Percentiles rank a stretch among this genome's conserved stretches.
phyloP scores from a whole-genome alignment of 1,284 basidiomycete genomes.

The Anthracocystis panici-leucophaei region DNA sequence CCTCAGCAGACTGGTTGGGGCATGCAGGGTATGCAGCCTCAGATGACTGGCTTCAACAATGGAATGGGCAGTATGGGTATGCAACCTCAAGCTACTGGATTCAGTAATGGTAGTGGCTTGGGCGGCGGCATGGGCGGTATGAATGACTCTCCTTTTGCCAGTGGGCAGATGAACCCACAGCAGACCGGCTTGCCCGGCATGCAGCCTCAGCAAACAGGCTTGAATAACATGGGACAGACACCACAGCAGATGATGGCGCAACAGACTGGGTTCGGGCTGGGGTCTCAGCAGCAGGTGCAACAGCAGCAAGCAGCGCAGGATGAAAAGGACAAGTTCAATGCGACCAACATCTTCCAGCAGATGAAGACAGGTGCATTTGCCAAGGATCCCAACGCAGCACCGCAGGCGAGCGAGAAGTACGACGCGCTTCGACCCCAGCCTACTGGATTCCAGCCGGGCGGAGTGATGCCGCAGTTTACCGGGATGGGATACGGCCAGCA shows the following conservation, averaged over 20 bases:
- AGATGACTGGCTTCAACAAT: conserved; percentile 45
- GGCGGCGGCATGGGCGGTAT: conserved; percentile 17
- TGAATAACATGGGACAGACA: conserved; percentile 44
- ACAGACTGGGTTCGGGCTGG: conserved; percentile 55
- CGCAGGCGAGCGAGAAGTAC: conserved; percentile 65
- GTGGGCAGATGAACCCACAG: conserved; percentile 43
- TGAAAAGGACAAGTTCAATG: conserved; percentile 60
- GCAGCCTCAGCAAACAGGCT: conserved; percentile 47
- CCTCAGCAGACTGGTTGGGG: conserved; percentile 56
- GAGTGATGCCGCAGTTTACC: conserved; percentile 60
- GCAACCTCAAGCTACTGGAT: conserved; percentile 54
- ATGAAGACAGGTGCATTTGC: conserved; percentile 64
- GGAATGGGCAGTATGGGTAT: conserved; percentile 45
- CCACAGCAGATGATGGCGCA: conserved; percentile 51
- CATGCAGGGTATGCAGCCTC: conserved; percentile 38
- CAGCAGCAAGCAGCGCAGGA: conserved; percentile 40
- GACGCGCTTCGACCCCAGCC: conserved; percentile 68
- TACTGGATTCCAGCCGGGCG: conserved; percentile 66
- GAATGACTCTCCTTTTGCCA: conserved; percentile 30
- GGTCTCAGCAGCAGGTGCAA: conserved; percentile 52
- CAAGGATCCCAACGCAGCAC: conserved; percentile 53
- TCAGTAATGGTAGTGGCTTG: conserved; percentile 28
- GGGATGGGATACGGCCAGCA: conserved; percentile 42
- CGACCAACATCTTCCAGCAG: conserved; percentile 65
- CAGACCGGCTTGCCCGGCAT: conserved; percentile 58